Percentiles rank a stretch among this genome's conserved stretches.
Conservation (phyloP, 805 yeast species). For the Torulaspora microellipsoides region DNA sequence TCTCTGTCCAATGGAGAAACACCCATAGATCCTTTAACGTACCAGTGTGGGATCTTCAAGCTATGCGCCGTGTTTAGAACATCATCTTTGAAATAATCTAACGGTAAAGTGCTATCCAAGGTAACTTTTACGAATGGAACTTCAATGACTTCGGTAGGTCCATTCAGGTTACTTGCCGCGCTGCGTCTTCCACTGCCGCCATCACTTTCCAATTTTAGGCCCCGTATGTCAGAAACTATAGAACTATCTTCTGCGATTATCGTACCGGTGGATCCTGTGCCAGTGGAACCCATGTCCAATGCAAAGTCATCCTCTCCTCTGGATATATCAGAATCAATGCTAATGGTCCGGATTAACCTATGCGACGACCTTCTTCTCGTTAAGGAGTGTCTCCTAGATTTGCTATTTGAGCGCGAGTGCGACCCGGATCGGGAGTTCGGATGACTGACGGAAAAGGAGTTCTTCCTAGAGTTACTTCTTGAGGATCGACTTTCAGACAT, state of each 20-base stretch:
- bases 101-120: slow-evolving; percentile 73
- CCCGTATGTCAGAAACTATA: slow-evolving; percentile 2
- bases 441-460: slow-evolving; percentile 10
- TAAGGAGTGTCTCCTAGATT: slow-evolving; percentile 32
- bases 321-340: slow-evolving; percentile 21
- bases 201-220: slow-evolving; percentile 8
- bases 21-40: slow-evolving; percentile 38
- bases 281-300: slow-evolving; percentile 2
- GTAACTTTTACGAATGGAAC: slow-evolving; percentile 51
- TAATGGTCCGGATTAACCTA: slow-evolving; percentile 29
- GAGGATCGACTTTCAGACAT: slow-evolving; percentile 13
- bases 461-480: slow-evolving; percentile 9
- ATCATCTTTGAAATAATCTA: slow-evolving; percentile 82
- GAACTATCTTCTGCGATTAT: slow-evolving; percentile 9
- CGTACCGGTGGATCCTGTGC: slow-evolving; percentile 6
- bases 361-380: slow-evolving; percentile 28
- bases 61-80: slow-evolving; percentile 58
- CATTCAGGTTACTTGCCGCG: not conserved
- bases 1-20: slow-evolving; percentile 35
- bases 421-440: slow-evolving; percentile 29
- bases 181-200: not conserved
- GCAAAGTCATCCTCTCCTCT: slow-evolving; percentile 8
- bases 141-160: slow-evolving; percentile 24
- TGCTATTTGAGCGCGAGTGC: slow-evolving; percentile 39
- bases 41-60: slow-evolving; percentile 77